Base-by-base conservation (phyloP, 192 early-diverging fungal species). In the Backusella macrospora region DNA sequence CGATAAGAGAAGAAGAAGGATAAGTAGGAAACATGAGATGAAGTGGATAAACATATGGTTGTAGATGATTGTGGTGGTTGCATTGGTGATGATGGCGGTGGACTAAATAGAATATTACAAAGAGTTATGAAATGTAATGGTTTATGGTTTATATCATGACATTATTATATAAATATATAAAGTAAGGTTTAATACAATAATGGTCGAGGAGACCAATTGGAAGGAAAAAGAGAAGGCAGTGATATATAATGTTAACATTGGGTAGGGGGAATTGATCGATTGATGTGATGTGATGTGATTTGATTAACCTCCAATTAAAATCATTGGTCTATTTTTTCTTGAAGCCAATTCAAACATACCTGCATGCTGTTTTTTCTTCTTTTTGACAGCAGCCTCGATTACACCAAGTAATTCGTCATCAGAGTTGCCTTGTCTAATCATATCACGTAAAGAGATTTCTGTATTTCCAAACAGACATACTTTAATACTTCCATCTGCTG, bases 401-500 rank as follows among this genome's bases (percentile, higher is more conserved):
- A 93, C 82, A 8, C 88, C 75, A 5, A 93, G 69, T 6, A 99
- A 59, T 65, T 94, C 86, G 3, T 86, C 82, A 45, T 95, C 93
- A 0, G 84, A 75, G 12, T 81, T 84, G 18, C 83, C 86, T 42
- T 87, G 64, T 6, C 97, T 87, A 66, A 97, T 73, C 46, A 93
- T 77, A 70, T 97, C 95, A 12, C 92, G 85, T 62, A 99, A 71
- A 46, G 89, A 92, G 23, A 99, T 90, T 77, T 99, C 96, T 0
- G 91, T 80, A 74, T 96, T 95, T 1, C 97, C 97, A 89, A 99
- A 99, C 26, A 99, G 76, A 68, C 97, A 98, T 42, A 87, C 86
- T 77, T 99, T 99, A 68, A 99, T 79, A 74, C 94, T 96, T 5
- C 97, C 97, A 77, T 99, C 96, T 2, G 97, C 95, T 21, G 96